Evolutionary conservation across 2,329 filamentous ascomycete species (phyloP), one percentile per base, ranked within the genome.

Genomic region (Ophiostoma ulmi): DNA sequence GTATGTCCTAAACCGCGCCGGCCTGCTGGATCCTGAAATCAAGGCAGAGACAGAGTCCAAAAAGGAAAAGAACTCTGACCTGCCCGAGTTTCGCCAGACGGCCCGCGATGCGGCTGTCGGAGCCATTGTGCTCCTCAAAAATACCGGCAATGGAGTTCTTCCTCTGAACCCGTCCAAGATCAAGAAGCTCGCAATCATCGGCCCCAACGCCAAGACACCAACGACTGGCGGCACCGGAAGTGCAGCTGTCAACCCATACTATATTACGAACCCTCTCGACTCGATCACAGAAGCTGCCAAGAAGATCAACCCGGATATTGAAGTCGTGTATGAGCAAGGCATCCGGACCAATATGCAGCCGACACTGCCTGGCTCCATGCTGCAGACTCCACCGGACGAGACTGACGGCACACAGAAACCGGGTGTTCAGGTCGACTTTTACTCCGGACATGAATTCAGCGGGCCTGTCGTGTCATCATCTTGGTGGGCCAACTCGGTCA

Each of bases 121-220:
- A 38, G 76, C 73, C 44, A 75, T 69, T 1, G 75, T 76, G 3
- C 71, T 77, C 17, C 68, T 76, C 1, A 75, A 77, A 35, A 77
- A 77, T 66, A 70, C 48, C 2, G 68, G 73, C 48, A 72, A 73
- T 14, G 35, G 20, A 5, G 58, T 75, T 7, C 69, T 78, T 20
- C 76, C 76, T 11, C 69, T 77, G 3, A 41, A 66, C 7, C 63
- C 66, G 1, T 17, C 67, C 0, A 71, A 71, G 22, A 69, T 70
- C 55, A 52, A 55, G 22, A 52, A 31, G 26, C 36, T 72, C n/a
- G 71, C 69, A 36, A 72, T 77, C 14, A 72, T 76, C n/a, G 75
- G 75, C 1, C 72, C 73, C 1, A 73, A 74, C 20, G 74, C 75
- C 11, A 70, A 70, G 44, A 69, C 64, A 4, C 73, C 74, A 4